Conservation (phyloP, 2,329 filamentous ascomycete genomes). For the Fusarium sp. region DNA sequence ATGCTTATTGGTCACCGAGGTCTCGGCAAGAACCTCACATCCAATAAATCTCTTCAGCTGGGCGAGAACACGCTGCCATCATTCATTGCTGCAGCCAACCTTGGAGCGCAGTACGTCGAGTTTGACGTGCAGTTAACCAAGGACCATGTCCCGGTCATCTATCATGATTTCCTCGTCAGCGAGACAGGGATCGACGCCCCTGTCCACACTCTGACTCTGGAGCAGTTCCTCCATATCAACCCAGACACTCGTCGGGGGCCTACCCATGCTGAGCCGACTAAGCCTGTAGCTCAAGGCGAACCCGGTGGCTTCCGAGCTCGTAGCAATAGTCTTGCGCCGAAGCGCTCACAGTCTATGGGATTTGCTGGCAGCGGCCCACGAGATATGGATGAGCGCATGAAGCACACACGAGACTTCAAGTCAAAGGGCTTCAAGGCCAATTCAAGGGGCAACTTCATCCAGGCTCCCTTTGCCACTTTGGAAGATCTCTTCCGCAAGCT, state of each 20-base stretch:
- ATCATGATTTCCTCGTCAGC: conserved; percentile 97
- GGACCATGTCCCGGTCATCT: conserved; percentile 97
- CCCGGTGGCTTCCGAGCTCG: conserved; percentile 46
- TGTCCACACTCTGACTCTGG: conserved; percentile 93
- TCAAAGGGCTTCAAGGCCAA: conserved; percentile 97
- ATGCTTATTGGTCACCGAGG: conserved; percentile 84
- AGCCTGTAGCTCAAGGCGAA: conserved; percentile 53
- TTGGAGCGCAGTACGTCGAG: conserved; percentile 84
- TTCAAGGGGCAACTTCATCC: conserved; percentile 93
- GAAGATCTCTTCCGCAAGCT: conserved; percentile 93
- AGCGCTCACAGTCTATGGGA: conserved; percentile 71
- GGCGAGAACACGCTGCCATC: conserved; percentile 97
- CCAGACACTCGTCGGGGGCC: conserved; percentile 59
- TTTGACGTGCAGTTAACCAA: conserved; percentile 98
- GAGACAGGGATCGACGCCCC: conserved; percentile 98
- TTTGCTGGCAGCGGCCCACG: conserved; percentile 59
- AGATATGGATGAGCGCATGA: conserved; percentile 86
- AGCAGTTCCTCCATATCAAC: conserved; percentile 95
- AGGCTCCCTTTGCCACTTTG: conserved; percentile 94
- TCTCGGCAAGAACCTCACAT: conserved; percentile 89
- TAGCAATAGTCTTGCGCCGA: conserved; percentile 59
- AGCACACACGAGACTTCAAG: conserved; percentile 96
- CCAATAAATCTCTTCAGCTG: conserved; percentile 89
- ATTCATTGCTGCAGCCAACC: conserved; percentile 94
- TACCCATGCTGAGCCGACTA: conserved; percentile 19